A percentile compares a stretch with the other conserved stretches of the same genome.
Evolutionary conservation across 2,329 filamentous ascomycete species (phyloP).

Genomic region (Arachnomyces sp.): DNA sequence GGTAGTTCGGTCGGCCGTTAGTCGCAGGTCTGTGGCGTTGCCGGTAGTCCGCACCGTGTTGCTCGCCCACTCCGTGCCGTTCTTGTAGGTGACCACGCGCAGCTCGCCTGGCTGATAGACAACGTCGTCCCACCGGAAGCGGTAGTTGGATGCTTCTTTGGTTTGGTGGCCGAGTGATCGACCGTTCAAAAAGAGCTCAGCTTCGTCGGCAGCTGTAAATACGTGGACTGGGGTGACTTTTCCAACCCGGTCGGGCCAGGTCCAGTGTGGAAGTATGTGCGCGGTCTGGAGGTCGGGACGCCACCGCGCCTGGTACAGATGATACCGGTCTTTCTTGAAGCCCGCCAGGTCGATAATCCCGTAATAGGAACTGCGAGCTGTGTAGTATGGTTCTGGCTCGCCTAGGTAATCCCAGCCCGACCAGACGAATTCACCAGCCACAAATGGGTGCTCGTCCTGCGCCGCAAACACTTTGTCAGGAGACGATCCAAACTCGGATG

Average conservation of each 20-base stretch:
- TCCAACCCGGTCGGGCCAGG: slow-evolving; percentile 43
- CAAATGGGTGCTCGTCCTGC: slow-evolving; percentile 44
- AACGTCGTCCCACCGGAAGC: slow-evolving; percentile 49
- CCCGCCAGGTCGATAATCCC: slow-evolving; percentile 53
- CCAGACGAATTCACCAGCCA: slow-evolving; percentile 50
- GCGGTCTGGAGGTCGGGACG: slow-evolving; percentile 41
- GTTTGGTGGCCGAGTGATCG: slow-evolving; percentile 37
- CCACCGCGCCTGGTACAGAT: slow-evolving; percentile 50
- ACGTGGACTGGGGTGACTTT: slow-evolving; percentile 49
- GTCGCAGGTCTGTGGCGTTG: slow-evolving; percentile 27
- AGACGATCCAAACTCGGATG: slow-evolving; percentile 40
- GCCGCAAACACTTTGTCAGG: slow-evolving; percentile 47
- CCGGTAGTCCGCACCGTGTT: slow-evolving; percentile 38
- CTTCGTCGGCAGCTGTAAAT: slow-evolving; percentile 46
- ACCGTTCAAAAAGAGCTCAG: slow-evolving; percentile 49
- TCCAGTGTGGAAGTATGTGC: slow-evolving; percentile 52
- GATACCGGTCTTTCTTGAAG: slow-evolving; percentile 51
- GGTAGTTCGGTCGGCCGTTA: slow-evolving; percentile 34
- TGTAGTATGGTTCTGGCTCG: slow-evolving; percentile 44
- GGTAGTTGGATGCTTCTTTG: slow-evolving; percentile 33
- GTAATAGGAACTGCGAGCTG: slow-evolving; percentile 46
- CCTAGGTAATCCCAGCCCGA: slow-evolving; percentile 46
- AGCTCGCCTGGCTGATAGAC: slow-evolving; percentile 43
- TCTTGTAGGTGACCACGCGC: slow-evolving; percentile 42
- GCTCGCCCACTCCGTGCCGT: slow-evolving; percentile 41